Evolutionary conservation across 2,329 filamentous ascomycete genomes (phyloP).

Genomic region (Neonectria ditissima): DNA sequence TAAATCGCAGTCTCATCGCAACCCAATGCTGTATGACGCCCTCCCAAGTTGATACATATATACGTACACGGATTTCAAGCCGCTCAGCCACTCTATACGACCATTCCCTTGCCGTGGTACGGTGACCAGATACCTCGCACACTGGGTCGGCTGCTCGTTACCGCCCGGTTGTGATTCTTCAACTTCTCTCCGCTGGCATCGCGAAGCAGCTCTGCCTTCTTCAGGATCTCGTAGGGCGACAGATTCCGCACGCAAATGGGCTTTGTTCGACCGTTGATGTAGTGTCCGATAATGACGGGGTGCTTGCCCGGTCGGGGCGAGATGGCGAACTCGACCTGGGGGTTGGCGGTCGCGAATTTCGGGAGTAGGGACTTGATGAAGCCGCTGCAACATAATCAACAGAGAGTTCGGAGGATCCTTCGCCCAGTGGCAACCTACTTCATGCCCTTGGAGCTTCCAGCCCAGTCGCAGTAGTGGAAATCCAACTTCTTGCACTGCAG

Average conservation of each 20-base stretch:
- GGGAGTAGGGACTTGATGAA: conserved; percentile 85
- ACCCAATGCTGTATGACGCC: conserved; percentile 43
- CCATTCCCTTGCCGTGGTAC: conserved; percentile 71
- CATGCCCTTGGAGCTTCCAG: conserved; percentile 93
- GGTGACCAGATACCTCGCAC: conserved; percentile 79
- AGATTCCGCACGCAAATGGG: conserved; percentile 91
- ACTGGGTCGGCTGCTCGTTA: conserved; percentile 72
- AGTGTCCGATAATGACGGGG: conserved; percentile 88
- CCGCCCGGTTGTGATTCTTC: conserved; percentile 71
- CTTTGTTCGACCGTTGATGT: conserved; percentile 90
- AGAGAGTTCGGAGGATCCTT: neutral
- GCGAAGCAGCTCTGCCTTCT: conserved; percentile 80
- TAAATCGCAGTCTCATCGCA: conserved; percentile 45
- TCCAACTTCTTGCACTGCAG: conserved; percentile 96
- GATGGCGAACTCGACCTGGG: conserved; percentile 90
- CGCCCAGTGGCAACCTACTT: conserved; percentile 68
- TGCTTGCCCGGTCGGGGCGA: conserved; percentile 92
- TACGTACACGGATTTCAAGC: conserved; percentile 39
- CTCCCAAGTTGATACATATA: conserved; percentile 44
- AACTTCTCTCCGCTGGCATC: conserved; percentile 82
- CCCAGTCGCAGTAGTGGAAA: conserved; percentile 97
- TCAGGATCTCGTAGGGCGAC: conserved; percentile 80
- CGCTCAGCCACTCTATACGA: conserved; percentile 55
- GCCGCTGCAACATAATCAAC: conserved; percentile 63
- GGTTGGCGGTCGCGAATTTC: conserved; percentile 83